Conservation (phyloP, 495 filamentous ascomycete species). For the Choiromyces venosus region DNA sequence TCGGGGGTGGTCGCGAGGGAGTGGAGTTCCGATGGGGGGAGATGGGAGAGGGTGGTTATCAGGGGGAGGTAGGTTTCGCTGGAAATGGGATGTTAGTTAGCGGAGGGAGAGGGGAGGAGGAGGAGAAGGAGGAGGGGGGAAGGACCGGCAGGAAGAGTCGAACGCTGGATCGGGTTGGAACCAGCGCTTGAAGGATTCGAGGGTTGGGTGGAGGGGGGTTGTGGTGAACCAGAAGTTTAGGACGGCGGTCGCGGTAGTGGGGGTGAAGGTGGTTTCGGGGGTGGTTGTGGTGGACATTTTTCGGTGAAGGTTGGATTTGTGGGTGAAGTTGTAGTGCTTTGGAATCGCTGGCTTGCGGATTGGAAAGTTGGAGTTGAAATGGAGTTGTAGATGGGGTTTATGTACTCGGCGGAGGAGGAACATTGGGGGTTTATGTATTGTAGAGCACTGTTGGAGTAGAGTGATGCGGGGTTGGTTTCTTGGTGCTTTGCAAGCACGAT, state of each 20-base stretch:
- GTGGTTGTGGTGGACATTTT: neutral
- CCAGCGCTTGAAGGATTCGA: constrained; percentile 14
- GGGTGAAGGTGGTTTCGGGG: constrained; percentile 12
- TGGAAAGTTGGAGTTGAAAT: neutral
- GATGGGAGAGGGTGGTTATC: constrained; percentile 23
- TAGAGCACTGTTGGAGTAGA: neutral
- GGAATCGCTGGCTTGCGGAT: neutral
- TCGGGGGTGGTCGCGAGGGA: constrained; percentile 25
- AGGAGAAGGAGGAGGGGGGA: neutral
- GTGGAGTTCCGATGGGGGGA: neutral
- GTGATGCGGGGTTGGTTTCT: neutral
- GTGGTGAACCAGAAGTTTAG: constrained; percentile 28
- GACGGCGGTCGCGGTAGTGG: no score
- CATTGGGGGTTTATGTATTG: neutral
- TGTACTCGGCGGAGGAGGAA: neutral
- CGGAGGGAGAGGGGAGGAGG: no score
- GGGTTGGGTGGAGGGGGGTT: neutral
- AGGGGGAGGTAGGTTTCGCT: constrained; percentile 21
- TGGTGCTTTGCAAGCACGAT: neutral
- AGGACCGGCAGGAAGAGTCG: constrained; percentile 25
- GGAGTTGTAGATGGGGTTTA: neutral
- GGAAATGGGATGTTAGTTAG: neutral
- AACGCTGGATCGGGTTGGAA: constrained; percentile 8
- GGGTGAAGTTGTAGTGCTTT: neutral
- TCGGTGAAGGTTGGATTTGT: neutral